Conservation (phyloP, 1,284 basidiomycete species). For the Sporisorium graminicola region DNA sequence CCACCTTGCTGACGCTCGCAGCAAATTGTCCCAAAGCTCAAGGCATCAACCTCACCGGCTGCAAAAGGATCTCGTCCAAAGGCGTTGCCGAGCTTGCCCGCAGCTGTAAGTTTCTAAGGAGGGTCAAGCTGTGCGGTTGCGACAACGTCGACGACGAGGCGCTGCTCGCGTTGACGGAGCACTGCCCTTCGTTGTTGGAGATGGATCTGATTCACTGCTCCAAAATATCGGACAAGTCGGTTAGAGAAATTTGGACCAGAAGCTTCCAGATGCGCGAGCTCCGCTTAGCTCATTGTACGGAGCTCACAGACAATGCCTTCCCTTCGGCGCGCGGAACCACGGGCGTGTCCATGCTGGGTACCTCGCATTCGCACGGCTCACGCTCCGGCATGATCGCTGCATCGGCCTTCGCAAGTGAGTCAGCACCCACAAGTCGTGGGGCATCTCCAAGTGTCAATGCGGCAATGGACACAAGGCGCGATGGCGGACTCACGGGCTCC, state of each 20-base stretch:
- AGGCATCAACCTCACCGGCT: conserved; percentile 90
- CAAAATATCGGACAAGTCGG: conserved; percentile 80
- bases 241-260: conserved; percentile 86
- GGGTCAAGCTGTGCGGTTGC: conserved; percentile 70
- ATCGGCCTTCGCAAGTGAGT: conserved; percentile 22
- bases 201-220: conserved; percentile 90
- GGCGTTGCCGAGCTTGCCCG: conserved; percentile 84
- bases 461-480: conserved; percentile 8
- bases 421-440: conserved; percentile 49
- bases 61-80: conserved; percentile 83
- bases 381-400: conserved; percentile 16
- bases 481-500: conserved; percentile 22
- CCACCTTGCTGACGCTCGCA: conserved; percentile 56
- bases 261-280: conserved; percentile 89
- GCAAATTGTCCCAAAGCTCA: conserved; percentile 81
- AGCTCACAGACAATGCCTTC: conserved; percentile 87
- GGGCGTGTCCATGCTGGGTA: conserved; percentile 45
- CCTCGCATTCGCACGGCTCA: conserved; percentile 21
- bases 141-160: conserved; percentile 58
- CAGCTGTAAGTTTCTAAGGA: conserved; percentile 81
- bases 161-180: conserved; percentile 50
- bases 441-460: conserved; percentile 37
- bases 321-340: conserved; percentile 73
- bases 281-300: conserved; percentile 82
- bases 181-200: conserved; percentile 89